Evolutionary conservation across 164 flowering plant species (phyloP).

Genomic region (Amborella trichopoda): DNA sequence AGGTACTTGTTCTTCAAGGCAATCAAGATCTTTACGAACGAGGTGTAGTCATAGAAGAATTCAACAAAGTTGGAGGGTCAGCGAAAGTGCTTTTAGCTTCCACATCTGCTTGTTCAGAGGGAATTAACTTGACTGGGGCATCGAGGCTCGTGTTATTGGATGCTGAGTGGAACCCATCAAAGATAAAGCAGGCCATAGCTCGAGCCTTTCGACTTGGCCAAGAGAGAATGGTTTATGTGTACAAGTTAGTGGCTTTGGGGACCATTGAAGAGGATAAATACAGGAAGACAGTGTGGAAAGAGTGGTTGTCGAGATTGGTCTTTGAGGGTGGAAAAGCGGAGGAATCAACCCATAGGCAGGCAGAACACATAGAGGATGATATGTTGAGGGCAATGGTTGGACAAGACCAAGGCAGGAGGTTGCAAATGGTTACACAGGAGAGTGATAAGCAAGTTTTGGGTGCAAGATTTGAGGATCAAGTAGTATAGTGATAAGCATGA

Average conservation of each 20-base stretch:
- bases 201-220: constrained; percentile 98
- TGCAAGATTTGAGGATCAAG: too few relatives aligned
- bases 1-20: constrained; percentile 71
- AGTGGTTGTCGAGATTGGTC: constrained; percentile 84
- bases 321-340: constrained; percentile 61
- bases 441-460: too few relatives aligned
- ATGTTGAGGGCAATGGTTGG: constrained; percentile 69
- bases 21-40: constrained; percentile 72
- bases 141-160: constrained; percentile 88
- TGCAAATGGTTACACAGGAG: too few relatives aligned
- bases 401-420: constrained; percentile 46
- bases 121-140: constrained; percentile 90
- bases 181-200: constrained; percentile 93
- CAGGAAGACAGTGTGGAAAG: constrained; percentile 70
- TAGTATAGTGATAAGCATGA: too few relatives aligned
- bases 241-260: constrained; percentile 60
- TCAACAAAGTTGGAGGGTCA: constrained; percentile 50
- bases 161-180: constrained; percentile 97
- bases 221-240: constrained; percentile 74
- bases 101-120: constrained; percentile 84
- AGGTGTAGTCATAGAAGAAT: constrained; percentile 69
- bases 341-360: constrained; percentile 64
- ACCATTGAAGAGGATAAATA: constrained; percentile 80
- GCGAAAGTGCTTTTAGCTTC: constrained; percentile 72
- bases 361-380: constrained; percentile 81